A percentile compares a stretch with the other conserved stretches of the same genome.
These are phyloP conservation scores for Fraxinus americana DNA, from an alignment of 257 asterid genomes.

Conservation along the genomic window DNA sequence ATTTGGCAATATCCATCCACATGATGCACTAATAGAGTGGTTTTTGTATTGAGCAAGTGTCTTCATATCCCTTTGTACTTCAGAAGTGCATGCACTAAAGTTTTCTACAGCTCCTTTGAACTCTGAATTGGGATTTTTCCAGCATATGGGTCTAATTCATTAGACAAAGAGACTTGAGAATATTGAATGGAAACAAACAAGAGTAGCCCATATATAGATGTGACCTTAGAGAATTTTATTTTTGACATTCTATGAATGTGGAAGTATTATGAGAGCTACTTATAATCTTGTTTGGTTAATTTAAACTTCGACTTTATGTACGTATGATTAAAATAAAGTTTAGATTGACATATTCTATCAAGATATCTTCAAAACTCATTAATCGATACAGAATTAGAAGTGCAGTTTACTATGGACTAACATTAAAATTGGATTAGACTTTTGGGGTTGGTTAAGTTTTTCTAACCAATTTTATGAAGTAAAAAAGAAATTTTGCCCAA, in stretches of 20 bases:
- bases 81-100: not conserved
- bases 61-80: not conserved
- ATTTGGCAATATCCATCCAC: not conserved
- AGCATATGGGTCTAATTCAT: not conserved
- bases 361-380: no score
- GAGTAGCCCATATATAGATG: not conserved
- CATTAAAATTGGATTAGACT: no score
- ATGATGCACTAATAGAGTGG: conserved; percentile 23
- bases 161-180: not conserved
- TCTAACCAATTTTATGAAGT: no score
- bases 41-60: conserved; percentile 3
- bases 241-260: not conserved
- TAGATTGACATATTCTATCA: no score
- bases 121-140: not conserved
- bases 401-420: no score
- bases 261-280: not conserved
- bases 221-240: not conserved
- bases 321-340: not conserved
- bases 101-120: not conserved
- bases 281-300: no score
- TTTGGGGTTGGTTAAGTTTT: no score
- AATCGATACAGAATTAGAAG: no score
- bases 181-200: not conserved
- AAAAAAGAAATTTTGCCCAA: no score
- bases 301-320: not conserved